A percentile compares a stretch with the other conserved stretches of the same genome.
These are phyloP conservation scores for Bipolaris zeicola DNA, from an alignment of 2,329 filamentous ascomycete genomes.

Conservation along the genomic window DNA sequence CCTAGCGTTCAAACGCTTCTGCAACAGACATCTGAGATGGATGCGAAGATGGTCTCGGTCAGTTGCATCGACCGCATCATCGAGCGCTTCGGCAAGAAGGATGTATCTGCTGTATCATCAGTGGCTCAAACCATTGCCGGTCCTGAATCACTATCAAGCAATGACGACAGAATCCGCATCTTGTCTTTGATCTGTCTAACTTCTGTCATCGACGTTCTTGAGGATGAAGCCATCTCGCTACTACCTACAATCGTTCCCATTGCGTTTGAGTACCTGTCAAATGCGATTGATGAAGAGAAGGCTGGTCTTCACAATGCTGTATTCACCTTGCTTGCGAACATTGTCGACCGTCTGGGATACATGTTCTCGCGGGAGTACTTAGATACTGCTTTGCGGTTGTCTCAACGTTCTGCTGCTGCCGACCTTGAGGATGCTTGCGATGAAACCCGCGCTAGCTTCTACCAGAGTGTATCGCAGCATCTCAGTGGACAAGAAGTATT, in stretches of 20 bases:
- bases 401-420: slow-evolving; percentile 71
- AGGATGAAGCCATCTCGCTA: slow-evolving; percentile 83
- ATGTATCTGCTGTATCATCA: slow-evolving; percentile 74
- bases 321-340: slow-evolving; percentile 77
- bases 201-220: slow-evolving; percentile 85
- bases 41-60: slow-evolving; percentile 83
- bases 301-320: slow-evolving; percentile 78
- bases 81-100: slow-evolving; percentile 94
- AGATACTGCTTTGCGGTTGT: slow-evolving; percentile 72
- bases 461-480: slow-evolving; percentile 75
- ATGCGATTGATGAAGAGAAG: slow-evolving; percentile 62
- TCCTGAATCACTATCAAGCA: slow-evolving; percentile 74
- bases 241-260: slow-evolving; percentile 76
- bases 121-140: slow-evolving; percentile 80
- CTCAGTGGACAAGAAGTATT: slow-evolving; percentile 80
- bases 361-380: slow-evolving; percentile 82
- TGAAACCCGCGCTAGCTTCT: slow-evolving; percentile 69
- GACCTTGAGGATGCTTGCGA: slow-evolving; percentile 66
- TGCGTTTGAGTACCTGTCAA: slow-evolving; percentile 71
- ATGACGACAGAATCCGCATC: slow-evolving; percentile 73
- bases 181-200: slow-evolving; percentile 89
- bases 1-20: slow-evolving; percentile 79
- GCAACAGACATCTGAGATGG: slow-evolving; percentile 70
- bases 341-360: slow-evolving; percentile 84
- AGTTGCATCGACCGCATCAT: slow-evolving; percentile 90